Evolutionary conservation across 441 rosid genomes (phyloP).

Genomic region (Theobroma grandiflorum): DNA sequence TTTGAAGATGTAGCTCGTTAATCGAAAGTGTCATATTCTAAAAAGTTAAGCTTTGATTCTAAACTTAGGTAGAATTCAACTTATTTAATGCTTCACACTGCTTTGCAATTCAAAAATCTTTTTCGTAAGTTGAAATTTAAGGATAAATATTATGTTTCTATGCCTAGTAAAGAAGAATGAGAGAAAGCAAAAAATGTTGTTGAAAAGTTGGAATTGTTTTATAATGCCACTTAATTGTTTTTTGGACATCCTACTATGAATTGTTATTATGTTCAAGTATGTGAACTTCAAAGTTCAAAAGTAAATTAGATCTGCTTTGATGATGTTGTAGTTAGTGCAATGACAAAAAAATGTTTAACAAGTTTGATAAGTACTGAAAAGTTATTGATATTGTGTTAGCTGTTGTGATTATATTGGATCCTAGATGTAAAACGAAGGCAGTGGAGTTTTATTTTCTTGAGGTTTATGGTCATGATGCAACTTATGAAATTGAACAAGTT

Average conservation of each 20-base stretch:
- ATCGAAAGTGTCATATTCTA: not conserved
- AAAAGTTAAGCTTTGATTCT: not conserved
- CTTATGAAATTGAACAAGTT: too few relatives aligned
- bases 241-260: not conserved
- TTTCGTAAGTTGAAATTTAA: not conserved
- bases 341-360: not conserved
- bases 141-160: not conserved
- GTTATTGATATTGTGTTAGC: too few relatives aligned
- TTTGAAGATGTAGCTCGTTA: too few relatives aligned
- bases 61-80: not conserved
- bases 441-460: too few relatives aligned
- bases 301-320: not conserved
- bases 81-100: too few relatives aligned
- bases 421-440: too few relatives aligned
- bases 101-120: too few relatives aligned
- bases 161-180: not conserved
- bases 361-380: not conserved
- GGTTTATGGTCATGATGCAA: too few relatives aligned
- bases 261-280: not conserved
- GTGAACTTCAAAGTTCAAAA: not conserved
- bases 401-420: too few relatives aligned
- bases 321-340: not conserved
- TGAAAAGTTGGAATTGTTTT: not conserved
- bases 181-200: not conserved
- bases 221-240: not conserved